Base-by-base conservation (phyloP, 139 green algal genomes). In the Astrephomene gubernaculifera region DNA sequence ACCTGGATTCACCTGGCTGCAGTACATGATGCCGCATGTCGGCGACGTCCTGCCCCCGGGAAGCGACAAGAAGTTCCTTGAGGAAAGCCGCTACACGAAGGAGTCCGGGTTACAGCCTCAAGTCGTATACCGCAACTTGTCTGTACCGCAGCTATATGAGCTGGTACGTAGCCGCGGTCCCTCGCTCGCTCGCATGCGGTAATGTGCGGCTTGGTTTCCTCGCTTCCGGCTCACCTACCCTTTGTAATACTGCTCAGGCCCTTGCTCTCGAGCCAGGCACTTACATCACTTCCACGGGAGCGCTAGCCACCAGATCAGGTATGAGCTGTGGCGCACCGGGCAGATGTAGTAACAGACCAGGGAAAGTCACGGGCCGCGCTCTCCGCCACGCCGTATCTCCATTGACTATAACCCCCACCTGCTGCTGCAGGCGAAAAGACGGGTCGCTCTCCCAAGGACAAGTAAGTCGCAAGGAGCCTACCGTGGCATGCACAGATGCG, bases 261-360 rank as follows among this genome's bases (percentile, higher is more conserved):
- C 88, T 96, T 45, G 83, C 85, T 68, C 92, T 93, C 71, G 94
- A 97, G 84, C 89, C 91, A 19, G 92, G 92, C 63, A 97, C 94
- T 24, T 89, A 94, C 87, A 92, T 97, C 33, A 88, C 91, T 17
- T 90, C 88, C 33, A 90, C 63, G 4, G 96, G 96, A 21, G 96
- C 96, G 0, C 81, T 98, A 22, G 92, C 95, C 17, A 96, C 94
- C 24, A 86, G 95, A 67, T 98, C 95, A 41, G 92, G 92, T 94
- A 14, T n/a, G n/a, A n/a, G n/a, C n/a, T n/a, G n/a, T n/a, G n/a
- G n/a, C n/a, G n/a, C n/a, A n/a, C n/a, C n/a, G n/a, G n/a, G n/a
- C n/a, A n/a, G n/a, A n/a, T n/a, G n/a, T n/a, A n/a, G n/a, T n/a
- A n/a, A n/a, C n/a, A n/a, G n/a, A n/a, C n/a, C n/a, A n/a, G n/a